These are phyloP conservation scores for Tulasnella sp. DNA, from an alignment of 768 basidiomycete genomes.

Conservation along the genomic window DNA sequence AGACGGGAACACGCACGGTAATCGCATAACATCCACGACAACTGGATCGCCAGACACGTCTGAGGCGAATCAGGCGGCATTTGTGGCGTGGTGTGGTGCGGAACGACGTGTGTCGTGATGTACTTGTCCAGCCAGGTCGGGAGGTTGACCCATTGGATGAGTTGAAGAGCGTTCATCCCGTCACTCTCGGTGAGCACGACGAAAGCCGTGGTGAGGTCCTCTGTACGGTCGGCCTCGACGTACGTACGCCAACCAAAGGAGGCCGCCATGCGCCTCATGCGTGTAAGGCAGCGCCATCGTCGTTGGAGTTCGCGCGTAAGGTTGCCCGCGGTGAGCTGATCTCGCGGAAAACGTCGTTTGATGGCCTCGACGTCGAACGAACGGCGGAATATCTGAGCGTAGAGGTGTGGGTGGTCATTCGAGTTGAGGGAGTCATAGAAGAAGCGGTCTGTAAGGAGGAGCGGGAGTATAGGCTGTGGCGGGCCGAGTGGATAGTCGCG, in stretches of 20 bases:
- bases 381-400: slow-evolving; percentile 16
- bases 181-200: slow-evolving; percentile 17
- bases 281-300: slow-evolving; percentile 3
- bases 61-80: slow-evolving; percentile 9
- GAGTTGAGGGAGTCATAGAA: slow-evolving; percentile 5
- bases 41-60: slow-evolving; percentile 1
- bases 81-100: background rate
- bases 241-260: background rate
- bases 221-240: background rate
- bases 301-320: slow-evolving; percentile 9
- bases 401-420: background rate
- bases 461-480: slow-evolving; percentile 6
- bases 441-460: slow-evolving; percentile 4
- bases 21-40: slow-evolving; percentile 10
- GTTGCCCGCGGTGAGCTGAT: background rate
- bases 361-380: slow-evolving; percentile 15
- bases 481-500: slow-evolving; percentile 1
- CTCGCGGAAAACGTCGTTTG: slow-evolving; percentile 9
- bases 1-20: slow-evolving; percentile 1
- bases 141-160: slow-evolving; percentile 5
- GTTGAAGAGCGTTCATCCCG: slow-evolving; percentile 10
- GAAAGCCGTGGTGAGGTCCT: slow-evolving; percentile 16
- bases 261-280: background rate
- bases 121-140: background rate
- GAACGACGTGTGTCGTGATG: background rate